Base-by-base conservation (phyloP, 2,329 filamentous ascomycete species). In the Fusarium virguliforme region DNA sequence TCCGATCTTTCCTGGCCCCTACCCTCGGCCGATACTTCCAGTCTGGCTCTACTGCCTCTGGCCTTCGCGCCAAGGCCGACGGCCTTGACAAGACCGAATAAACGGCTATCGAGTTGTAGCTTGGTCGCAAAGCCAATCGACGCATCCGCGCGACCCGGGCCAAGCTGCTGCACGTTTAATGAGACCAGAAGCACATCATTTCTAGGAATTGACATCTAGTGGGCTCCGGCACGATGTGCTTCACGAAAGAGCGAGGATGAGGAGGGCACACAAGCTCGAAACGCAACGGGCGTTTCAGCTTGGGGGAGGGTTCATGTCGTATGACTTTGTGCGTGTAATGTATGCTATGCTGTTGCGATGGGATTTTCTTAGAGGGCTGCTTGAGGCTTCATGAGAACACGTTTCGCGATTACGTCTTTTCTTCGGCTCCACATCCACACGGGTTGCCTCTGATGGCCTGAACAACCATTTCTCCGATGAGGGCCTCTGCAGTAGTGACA, bases 1-100 rank as follows among this genome's bases (percentile, higher is more conserved):
- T 98, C 93, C 92, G 94, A 83, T 97, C 95, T 72, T 94, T 98
- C 89, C 85, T 99, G 81, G 90, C 93, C 81, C 96, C 96, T 77
- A 90, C 97, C 78, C 92, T 98, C 81, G 89, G 94, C 82, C 94
- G 94, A 84, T 97, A 98, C 91, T 99, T 98, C 88, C 83, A 86
- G 77, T 75, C 83, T 76, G 88, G 88, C 79, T 93, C 92, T 69
- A 94, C 94, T 78, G 92, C 94, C 77, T 90, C 94, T 81, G 93
- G 94, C 85, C 92, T 98, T 79, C 94, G 94, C 76, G 92, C 93
- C 78, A 94, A 96, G 89, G 94, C 91, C 82, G 94, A 95, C 79
- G 88, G 92, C 79, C 87, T 88, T 75, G 89, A 92, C 85, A 93
- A 91, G 84, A 83, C 85, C 77, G 89, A 92, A 82, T 92, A 90